Percentiles rank a stretch among this genome's conserved stretches.
Conservation (phyloP, 1,139 yeast species). For the Taphrina deformans region DNA sequence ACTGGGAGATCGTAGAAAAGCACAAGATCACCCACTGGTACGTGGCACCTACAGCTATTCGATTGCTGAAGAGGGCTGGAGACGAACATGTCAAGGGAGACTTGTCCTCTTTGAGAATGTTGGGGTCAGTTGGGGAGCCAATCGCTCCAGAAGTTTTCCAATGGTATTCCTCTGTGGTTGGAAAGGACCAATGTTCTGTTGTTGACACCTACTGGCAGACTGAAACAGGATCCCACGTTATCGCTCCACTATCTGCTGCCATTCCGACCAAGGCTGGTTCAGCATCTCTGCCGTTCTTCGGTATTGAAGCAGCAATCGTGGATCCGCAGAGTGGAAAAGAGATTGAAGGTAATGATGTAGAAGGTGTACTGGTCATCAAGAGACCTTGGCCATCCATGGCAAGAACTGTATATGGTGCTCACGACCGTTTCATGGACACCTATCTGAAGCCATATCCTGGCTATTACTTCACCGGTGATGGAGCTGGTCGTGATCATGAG, state of each 20-base stretch:
- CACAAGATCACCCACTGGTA: constrained; percentile 95
- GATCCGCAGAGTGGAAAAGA: constrained; percentile 90
- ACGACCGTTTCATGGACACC: constrained; percentile 85
- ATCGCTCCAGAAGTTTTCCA: constrained; percentile 98
- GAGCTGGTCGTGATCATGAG: constrained; percentile 96
- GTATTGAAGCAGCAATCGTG: constrained; percentile 83
- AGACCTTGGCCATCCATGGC: constrained; percentile 98
- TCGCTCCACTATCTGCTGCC: constrained; percentile 93
- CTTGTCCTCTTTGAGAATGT: constrained; percentile 82
- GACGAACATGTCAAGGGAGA: constrained; percentile 86
- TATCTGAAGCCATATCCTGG: constrained; percentile 96
- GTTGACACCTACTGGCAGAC: constrained; percentile 99
- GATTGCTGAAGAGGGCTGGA: constrained; percentile 93
- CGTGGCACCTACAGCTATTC: constrained; percentile 96
- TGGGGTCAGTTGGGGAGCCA: constrained; percentile 99
- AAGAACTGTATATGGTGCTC: constrained; percentile 91
- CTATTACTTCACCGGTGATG: constrained; percentile 96
- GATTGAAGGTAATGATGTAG: constrained; percentile 83
- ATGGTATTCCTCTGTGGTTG: constrained; percentile 93
- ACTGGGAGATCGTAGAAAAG: constrained; percentile 93
- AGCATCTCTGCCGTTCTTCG: constrained; percentile 94
- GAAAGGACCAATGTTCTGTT: constrained; percentile 79
- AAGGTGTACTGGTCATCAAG: constrained; percentile 90
- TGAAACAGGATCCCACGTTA: constrained; percentile 93
- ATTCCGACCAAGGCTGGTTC: constrained; percentile 97